These are phyloP conservation scores for Penicillium digitatum DNA, from an alignment of 2,329 filamentous ascomycete species.

Conservation along the genomic window DNA sequence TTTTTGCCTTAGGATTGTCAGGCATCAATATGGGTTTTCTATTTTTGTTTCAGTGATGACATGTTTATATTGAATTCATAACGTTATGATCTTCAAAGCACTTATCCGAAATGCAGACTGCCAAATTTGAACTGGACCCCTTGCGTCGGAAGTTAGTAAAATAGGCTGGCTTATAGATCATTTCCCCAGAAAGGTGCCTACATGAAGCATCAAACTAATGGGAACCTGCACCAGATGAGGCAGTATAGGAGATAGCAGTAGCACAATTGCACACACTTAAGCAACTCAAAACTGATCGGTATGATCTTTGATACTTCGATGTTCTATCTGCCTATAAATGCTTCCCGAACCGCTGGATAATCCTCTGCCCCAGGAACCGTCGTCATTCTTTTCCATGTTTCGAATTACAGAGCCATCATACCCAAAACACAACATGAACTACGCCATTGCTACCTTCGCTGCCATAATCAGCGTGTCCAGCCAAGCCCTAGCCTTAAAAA, in stretches of 20 bases:
- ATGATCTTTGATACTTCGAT: not conserved
- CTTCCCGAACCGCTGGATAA: not conserved
- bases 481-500: not conserved
- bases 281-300: not conserved
- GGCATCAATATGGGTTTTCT: not conserved
- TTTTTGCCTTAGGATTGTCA: slow-evolving; percentile 3
- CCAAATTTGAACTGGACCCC: not conserved
- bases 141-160: not conserved
- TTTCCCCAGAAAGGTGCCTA: not conserved
- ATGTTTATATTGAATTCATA: not conserved
- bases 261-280: not conserved
- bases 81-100: too few relatives aligned
- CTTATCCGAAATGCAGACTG: not conserved
- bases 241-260: not conserved
- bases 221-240: not conserved
- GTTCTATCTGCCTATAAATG: not conserved
- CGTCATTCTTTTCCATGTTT: not conserved
- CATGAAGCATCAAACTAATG: not conserved
- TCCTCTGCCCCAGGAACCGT: not conserved
- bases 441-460: not conserved
- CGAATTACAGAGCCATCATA: not conserved
- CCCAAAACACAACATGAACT: not conserved
- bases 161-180: not conserved
- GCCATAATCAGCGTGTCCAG: not conserved
- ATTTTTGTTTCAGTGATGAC: not conserved